These are phyloP conservation scores for Macrolepiota fuliginosa DNA, from an alignment of 768 basidiomycete species.

Conservation along the genomic window DNA sequence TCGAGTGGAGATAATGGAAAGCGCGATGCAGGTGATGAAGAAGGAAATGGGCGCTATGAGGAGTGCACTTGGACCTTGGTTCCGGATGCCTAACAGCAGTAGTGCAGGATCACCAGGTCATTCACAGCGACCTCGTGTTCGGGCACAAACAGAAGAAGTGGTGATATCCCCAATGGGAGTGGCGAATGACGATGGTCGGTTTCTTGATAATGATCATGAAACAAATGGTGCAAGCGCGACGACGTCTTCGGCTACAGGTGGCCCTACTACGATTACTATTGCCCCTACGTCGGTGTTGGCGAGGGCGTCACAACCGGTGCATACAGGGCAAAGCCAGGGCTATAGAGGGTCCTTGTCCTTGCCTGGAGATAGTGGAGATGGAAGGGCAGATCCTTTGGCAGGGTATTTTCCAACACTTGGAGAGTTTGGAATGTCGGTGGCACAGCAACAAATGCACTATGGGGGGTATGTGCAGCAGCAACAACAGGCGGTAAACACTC, in stretches of 20 bases:
- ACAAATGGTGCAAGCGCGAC: background rate
- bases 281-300: background rate
- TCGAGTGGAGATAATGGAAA: constrained; percentile 58
- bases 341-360: background rate
- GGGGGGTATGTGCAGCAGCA: constrained; percentile 7
- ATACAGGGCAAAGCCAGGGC: background rate
- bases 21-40: constrained; percentile 44
- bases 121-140: constrained; percentile 1
- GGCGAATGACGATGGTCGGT: background rate
- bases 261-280: background rate
- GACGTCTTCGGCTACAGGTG: background rate
- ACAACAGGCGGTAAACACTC: background rate
- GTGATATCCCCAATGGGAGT: background rate
- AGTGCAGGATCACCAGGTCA: background rate
- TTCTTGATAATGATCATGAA: background rate
- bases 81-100: constrained; percentile 14
- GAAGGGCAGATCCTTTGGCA: constrained; percentile 5
- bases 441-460: background rate
- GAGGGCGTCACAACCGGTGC: background rate
- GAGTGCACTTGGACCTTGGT: constrained; percentile 56
- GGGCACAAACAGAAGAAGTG: background rate
- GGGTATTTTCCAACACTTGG: constrained; percentile 6
- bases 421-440: background rate
- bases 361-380: constrained; percentile 5
- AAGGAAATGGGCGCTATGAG: constrained; percentile 57